A percentile compares a stretch with the other conserved stretches of the same genome.
Conservation (phyloP, 2,329 filamentous ascomycete genomes). For the Pseudogymnoascus sp. region DNA sequence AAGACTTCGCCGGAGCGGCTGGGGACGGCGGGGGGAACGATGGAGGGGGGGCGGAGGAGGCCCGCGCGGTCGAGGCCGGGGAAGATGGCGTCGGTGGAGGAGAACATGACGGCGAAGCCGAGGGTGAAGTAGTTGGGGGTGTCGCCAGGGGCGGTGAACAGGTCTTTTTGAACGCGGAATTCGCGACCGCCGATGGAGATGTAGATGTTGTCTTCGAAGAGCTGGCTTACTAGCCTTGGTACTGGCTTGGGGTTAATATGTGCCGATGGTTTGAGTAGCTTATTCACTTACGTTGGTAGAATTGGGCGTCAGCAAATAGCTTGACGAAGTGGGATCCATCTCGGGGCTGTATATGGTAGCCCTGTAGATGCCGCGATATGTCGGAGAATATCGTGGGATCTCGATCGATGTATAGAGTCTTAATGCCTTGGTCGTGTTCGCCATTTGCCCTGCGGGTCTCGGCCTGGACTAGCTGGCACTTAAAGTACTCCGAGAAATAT, state of each 20-base stretch:
- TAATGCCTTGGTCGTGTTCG: conserved; percentile 36
- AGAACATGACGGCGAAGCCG: conserved; percentile 83
- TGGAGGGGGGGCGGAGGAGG: conserved; percentile 77
- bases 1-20: conserved; percentile 79
- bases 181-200: conserved; percentile 80
- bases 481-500: conserved; percentile 92
- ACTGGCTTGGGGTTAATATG: conserved; percentile 41
- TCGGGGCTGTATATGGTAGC: conserved; percentile 75
- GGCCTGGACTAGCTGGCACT: conserved; percentile 64
- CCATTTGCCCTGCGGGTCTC: conserved; percentile 45
- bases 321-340: conserved; percentile 85
- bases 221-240: conserved; percentile 78
- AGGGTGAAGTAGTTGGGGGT: conserved; percentile 94
- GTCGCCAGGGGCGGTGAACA: conserved; percentile 79
- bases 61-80: conserved; percentile 72
- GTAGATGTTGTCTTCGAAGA: conserved; percentile 87
- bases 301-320: conserved; percentile 88
- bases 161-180: conserved; percentile 82
- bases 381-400: conserved; percentile 84
- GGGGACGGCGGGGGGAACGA: conserved; percentile 72
- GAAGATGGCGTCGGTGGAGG: conserved; percentile 69
- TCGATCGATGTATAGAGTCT: conserved; percentile 89
- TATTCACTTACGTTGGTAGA: conserved; percentile 64
- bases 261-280: too few species aligned
- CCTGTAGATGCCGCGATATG: conserved; percentile 83